phyloP scores from a whole-genome alignment of 2,329 filamentous ascomycete species.

The Verticillium nubilum region DNA sequence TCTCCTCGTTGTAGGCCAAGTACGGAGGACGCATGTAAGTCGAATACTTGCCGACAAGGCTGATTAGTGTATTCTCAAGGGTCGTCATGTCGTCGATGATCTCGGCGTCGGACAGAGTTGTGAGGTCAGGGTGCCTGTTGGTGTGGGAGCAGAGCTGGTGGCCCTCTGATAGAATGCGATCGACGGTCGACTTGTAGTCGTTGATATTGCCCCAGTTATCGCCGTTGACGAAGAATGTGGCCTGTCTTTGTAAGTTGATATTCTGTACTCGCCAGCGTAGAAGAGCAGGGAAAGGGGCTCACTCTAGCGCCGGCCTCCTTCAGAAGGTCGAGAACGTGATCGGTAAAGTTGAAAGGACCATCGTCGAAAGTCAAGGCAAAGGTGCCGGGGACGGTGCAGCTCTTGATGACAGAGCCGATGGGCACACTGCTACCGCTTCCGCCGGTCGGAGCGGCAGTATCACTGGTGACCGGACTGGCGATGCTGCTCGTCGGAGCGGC shows the following conservation, averaged over 20 bases:
- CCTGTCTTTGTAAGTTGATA: conserved; percentile 7
- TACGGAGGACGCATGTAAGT: conserved; percentile 46
- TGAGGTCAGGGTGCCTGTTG: conserved; percentile 39
- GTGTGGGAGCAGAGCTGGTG: conserved; percentile 5
- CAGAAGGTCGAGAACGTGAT: conserved; percentile 30
- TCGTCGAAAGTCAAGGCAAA: conserved; percentile 42
- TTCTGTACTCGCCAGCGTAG: background rate
- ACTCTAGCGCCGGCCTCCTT: conserved; percentile 19
- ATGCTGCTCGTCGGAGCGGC: background rate
- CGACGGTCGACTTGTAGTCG: background rate
- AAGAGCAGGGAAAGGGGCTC: background rate
- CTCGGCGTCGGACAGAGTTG: conserved; percentile 23
- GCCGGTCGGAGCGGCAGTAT: background rate
- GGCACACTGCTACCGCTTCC: background rate
- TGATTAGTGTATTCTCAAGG: conserved; percentile 37
- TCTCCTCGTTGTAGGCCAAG: conserved; percentile 31
- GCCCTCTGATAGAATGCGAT: conserved; percentile 4
- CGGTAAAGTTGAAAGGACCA: conserved; percentile 35
- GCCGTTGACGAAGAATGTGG: conserved; percentile 22
- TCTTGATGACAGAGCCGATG: background rate
- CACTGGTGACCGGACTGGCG: background rate
- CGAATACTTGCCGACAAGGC: conserved; percentile 47
- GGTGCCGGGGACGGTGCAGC: conserved; percentile 25
- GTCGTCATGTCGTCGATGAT: conserved; percentile 31
- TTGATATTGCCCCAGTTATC: conserved; percentile 23